Conservation (phyloP, 2,329 filamentous ascomycete species). For the Balansia obtecta region DNA sequence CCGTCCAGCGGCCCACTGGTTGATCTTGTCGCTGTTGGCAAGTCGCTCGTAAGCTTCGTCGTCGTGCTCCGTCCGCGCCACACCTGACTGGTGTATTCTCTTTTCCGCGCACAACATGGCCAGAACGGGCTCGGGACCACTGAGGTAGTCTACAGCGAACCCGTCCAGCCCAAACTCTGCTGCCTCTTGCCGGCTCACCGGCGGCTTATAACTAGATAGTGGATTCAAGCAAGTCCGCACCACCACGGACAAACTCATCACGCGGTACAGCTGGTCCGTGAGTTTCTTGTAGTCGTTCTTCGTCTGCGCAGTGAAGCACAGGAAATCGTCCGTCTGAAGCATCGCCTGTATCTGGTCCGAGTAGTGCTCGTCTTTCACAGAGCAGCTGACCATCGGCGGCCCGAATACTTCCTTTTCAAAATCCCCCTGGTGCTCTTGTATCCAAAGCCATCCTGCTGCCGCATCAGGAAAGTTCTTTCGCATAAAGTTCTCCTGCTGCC, state of each 20-base stretch:
- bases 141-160: slow-evolving; percentile 66
- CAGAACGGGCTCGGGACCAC: slow-evolving; percentile 71
- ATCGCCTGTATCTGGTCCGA: slow-evolving; percentile 41
- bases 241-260: slow-evolving; percentile 56
- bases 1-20: slow-evolving; percentile 56
- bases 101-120: slow-evolving; percentile 76
- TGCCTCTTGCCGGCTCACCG: slow-evolving; percentile 44
- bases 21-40: slow-evolving; percentile 42
- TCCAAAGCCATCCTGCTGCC: slow-evolving; percentile 66
- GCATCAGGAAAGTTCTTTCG: slow-evolving; percentile 49
- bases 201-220: slow-evolving; percentile 41
- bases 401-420: slow-evolving; percentile 72
- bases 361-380: slow-evolving; percentile 60
- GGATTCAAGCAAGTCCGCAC: slow-evolving; percentile 50
- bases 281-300: slow-evolving; percentile 63
- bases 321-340: slow-evolving; percentile 37
- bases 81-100: slow-evolving; percentile 54
- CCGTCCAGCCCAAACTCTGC: slow-evolving; percentile 56
- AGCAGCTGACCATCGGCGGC: slow-evolving; percentile 69
- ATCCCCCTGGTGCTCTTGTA: slow-evolving; percentile 53
- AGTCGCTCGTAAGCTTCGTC: slow-evolving; percentile 59
- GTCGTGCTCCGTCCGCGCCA: slow-evolving; percentile 49
- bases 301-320: slow-evolving; percentile 67
- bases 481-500: slow-evolving; percentile 60
- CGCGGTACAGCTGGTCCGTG: slow-evolving; percentile 48